phyloP scores from a whole-genome alignment of 2,329 filamentous ascomycete genomes.

The Fusarium floridanum region DNA sequence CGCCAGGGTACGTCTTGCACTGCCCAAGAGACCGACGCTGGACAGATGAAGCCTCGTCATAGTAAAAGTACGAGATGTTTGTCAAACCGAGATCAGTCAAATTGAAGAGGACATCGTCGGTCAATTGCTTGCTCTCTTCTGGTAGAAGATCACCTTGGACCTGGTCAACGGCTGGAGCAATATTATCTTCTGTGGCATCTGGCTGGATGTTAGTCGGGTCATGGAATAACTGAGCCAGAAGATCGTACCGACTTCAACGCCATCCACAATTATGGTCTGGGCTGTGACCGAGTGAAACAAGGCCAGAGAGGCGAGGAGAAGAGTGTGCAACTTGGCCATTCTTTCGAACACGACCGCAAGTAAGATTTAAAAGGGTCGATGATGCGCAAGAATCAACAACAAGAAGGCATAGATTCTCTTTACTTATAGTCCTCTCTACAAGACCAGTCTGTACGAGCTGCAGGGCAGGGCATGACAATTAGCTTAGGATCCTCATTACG shows the following conservation, averaged over 20 bases:
- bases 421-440: not conserved
- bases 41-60: not conserved
- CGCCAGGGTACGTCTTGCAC: not conserved
- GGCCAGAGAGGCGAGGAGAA: not conserved
- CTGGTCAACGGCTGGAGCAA: not conserved
- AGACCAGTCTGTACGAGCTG: not conserved
- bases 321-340: not conserved
- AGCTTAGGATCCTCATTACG: not conserved
- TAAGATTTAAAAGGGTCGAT: not conserved
- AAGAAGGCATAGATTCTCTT: not conserved
- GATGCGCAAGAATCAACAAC: not conserved
- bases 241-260: not conserved
- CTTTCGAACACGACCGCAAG: not conserved
- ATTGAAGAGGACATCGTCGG: not conserved
- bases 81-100: not conserved
- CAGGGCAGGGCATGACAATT: not conserved
- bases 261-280: not conserved
- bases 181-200: not conserved
- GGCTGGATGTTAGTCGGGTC: not conserved
- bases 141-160: not conserved
- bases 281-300: not conserved
- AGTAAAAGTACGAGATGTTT: not conserved
- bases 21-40: not conserved
- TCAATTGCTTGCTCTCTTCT: not conserved
- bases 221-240: too few relatives aligned